These are phyloP conservation scores for Nephromyces sp. DNA, from an alignment of 169 alveolate genomes.

Conservation along the genomic window DNA sequence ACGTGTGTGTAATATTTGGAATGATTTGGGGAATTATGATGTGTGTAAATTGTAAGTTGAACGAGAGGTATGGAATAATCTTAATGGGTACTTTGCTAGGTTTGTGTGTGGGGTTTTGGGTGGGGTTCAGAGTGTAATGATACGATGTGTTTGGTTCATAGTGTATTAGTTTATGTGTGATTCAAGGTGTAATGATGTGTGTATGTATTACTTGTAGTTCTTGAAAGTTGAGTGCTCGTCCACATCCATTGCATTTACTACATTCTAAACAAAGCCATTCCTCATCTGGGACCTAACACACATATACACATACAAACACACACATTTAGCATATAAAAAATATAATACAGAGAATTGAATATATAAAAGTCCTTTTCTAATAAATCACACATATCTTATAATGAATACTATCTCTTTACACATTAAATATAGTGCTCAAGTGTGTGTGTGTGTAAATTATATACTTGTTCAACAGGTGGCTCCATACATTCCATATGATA, in stretches of 20 bases:
- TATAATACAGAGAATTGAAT: not conserved
- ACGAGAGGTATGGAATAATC: too few species aligned
- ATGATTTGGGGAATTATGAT: too few species aligned
- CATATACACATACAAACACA: not conserved
- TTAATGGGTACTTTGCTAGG: too few species aligned
- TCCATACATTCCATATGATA: slow-evolving; percentile 43
- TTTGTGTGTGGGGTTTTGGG: too few species aligned
- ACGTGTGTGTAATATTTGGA: too few species aligned
- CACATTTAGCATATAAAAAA: not conserved
- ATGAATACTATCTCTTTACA: not conserved
- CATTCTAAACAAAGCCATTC: slow-evolving; percentile 24
- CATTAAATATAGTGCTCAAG: not conserved
- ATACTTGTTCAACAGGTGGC: slow-evolving; percentile 22
- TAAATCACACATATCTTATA: not conserved
- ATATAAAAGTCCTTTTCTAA: not conserved
- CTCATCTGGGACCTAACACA: slow-evolving; percentile 15
- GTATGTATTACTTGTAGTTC: slow-evolving; percentile 8
- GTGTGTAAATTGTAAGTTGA: too few species aligned
- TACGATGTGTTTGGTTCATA: too few species aligned
- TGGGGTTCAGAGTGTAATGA: too few species aligned
- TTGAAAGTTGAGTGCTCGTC: not conserved
- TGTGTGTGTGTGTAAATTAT: not conserved
- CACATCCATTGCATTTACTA: slow-evolving; percentile 23
- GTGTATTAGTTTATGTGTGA: too few species aligned
- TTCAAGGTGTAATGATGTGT: too few species aligned